Base-by-base conservation (phyloP, 1,284 basidiomycete genomes). In the Pseudozyma sp. region DNA sequence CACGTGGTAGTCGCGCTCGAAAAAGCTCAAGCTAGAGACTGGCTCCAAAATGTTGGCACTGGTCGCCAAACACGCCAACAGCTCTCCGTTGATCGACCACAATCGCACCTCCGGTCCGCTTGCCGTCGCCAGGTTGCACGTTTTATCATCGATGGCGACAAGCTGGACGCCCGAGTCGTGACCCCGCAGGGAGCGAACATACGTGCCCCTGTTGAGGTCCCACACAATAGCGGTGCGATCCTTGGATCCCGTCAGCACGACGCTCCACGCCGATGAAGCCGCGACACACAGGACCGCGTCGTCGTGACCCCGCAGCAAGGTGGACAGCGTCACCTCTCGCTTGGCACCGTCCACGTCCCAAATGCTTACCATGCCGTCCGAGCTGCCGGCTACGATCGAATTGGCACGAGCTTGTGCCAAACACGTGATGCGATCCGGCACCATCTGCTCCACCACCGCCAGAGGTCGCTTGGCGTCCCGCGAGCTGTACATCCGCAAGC, bases 151-250 rank as follows among this genome's bases (percentile, higher is more conserved):
- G 78, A 97, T 89, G 2, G 91, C 88, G 14, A 91, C 90, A 3
- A 91, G 87, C 68, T 89, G 88, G 4, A 97, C 89, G 0, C 89
- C 87, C 30, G 88, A 86, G 0, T 77, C 84, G 40, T 76, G 76
- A 39, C 75, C 77, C 10, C 60, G 72, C 29, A 84, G 74, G 37
- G 71, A 55, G 7, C 77, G 71, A 2, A 82, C 75, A 45, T 79
- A 78, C 10, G 67, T 58, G 30, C 68, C 75, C 30, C 90, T 88
- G 80, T 97, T 97, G 57, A 94, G 87, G 82, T 97, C 95, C 95
- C 95, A 98, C 7, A 97, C 77, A 14, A 91, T 91, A 0, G 91
- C 93, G 63, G 90, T 92, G 1, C 92, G 91, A 77, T 97, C 94
- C 74, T 89, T 88, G 7, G 92, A 92, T 7, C 94, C 94, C 67